Percentiles rank a stretch among this genome's conserved stretches.
Conservation (phyloP, 148 eudicot genomes). For the Dianthus caryophyllus region DNA sequence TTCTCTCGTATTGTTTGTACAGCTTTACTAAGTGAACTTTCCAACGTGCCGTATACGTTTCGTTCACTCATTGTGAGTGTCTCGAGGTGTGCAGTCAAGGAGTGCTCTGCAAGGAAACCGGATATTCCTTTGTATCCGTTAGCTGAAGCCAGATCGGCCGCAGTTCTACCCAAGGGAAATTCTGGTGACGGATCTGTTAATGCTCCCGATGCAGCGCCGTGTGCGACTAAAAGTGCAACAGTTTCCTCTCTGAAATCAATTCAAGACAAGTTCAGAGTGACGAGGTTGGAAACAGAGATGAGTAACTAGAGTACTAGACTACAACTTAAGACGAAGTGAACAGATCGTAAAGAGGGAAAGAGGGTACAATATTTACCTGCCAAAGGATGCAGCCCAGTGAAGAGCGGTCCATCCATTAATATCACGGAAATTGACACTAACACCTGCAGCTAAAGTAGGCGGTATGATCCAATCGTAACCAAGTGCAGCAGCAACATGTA, state of each 20-base stretch:
- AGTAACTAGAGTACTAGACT: background rate
- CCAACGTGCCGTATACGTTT: conserved; percentile 21
- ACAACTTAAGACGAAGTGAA: background rate
- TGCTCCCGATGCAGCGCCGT: conserved; percentile 64
- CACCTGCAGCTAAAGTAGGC: conserved; percentile 63
- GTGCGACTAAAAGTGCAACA: conserved; percentile 58
- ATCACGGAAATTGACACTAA: conserved; percentile 78
- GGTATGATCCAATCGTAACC: conserved; percentile 78
- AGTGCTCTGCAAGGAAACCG: conserved; percentile 68
- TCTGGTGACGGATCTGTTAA: conserved; percentile 69
- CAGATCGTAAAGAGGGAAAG: background rate
- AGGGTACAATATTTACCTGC: conserved; percentile 43
- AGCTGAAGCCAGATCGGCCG: conserved; percentile 72
- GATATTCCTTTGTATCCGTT: conserved; percentile 80
- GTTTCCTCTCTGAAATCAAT: conserved; percentile 48
- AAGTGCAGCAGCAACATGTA: conserved; percentile 80
- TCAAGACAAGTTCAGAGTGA: conserved; percentile 8
- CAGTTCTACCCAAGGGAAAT: conserved; percentile 60
- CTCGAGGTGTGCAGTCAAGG: conserved; percentile 59
- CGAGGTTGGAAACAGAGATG: background rate
- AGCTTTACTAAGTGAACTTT: conserved; percentile 20
- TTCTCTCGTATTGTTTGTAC: conserved; percentile 50
- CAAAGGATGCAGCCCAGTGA: conserved; percentile 86
- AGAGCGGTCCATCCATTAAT: conserved; percentile 80
- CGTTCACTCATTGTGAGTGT: conserved; percentile 45